Base-by-base conservation (phyloP, 1,284 basidiomycete species). In the Tilletia caries region DNA sequence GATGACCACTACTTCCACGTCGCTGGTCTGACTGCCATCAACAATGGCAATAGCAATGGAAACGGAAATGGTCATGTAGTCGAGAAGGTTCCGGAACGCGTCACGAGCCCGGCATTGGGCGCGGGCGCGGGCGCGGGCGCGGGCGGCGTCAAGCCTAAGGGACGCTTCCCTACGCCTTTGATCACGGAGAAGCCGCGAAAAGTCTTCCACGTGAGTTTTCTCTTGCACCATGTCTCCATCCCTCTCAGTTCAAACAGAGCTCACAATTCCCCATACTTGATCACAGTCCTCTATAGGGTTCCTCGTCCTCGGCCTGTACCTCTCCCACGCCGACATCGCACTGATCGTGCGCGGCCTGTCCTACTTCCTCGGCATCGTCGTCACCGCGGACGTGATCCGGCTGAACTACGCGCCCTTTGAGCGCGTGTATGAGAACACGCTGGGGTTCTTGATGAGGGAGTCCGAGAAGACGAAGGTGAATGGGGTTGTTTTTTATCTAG, bases 401-500 rank as follows among this genome's bases (percentile, higher is more conserved):
- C 87, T 98, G 65, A 87, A 88, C 67, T 89, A 85, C 62, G 86
- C 88, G 0, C 79, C 85, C 0, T 92, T 97, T 77, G 93, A 90
- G 74, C 85, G 85, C 54, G 75, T 89, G 6, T 98, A 94, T 82
- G 95, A 97, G 83, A 84, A 85, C 18, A 84, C 86, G 37, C 84
- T 95, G 1, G 95, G 95, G 25, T 90, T 92, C 80, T 87, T 98
- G 68, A 98, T 98, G 95, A 89, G 94, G 20, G 92, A 95, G 75
- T 90, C 89, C 75, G 95, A 97, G 86, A 91, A 91, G 86, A 90
- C 90, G 68, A 76, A 77, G 52, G 79, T 84, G 65, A 85, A 85
- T 62, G 95, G 95, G 3, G 93, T 95, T 34, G 89, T 97, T 60
- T 98, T 93, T 92, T 98, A 98, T 83, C 90, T 98, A 67, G 84